Conservation (phyloP, 805 yeast species). For the Candida rishiriensis region DNA sequence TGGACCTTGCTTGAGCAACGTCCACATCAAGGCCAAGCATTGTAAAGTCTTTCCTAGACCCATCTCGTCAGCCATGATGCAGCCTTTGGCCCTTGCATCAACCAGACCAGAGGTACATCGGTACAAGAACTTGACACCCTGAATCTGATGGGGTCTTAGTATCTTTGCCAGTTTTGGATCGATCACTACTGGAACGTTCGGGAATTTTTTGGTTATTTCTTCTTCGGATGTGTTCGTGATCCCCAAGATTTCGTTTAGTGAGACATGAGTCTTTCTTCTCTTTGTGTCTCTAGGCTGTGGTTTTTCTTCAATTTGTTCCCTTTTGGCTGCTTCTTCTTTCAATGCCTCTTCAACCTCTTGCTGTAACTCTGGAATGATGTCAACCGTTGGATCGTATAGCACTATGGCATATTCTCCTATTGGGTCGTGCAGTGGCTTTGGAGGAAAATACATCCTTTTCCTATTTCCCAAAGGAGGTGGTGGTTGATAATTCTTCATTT, state of each 20-base stretch:
- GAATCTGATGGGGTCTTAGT: conserved; percentile 92
- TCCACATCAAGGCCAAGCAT: conserved; percentile 90
- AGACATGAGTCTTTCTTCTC: conserved; percentile 47
- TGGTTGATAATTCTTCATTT: conserved; percentile 33
- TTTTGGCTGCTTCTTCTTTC: conserved; percentile 20
- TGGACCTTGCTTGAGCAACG: conserved; percentile 83
- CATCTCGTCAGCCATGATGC: conserved; percentile 98
- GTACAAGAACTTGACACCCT: conserved; percentile 89
- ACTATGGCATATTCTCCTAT: conserved; percentile 90
- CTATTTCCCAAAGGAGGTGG: conserved; percentile 85
- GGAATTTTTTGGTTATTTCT: conserved; percentile 44
- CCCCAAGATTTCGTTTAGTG: conserved; percentile 79
- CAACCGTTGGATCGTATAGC: conserved; percentile 91
- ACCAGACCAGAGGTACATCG: conserved; percentile 86
- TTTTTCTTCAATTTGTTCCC: conserved; percentile 8
- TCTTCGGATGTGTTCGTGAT: conserved; percentile 50
- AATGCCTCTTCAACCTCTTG: conserved; percentile 26
- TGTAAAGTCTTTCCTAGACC: conserved; percentile 90
- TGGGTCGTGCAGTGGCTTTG: conserved; percentile 94
- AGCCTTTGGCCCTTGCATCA: conserved; percentile 83
- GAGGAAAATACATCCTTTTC: conserved; percentile 64
- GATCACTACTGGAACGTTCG: conserved; percentile 92
- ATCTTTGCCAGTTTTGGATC: conserved; percentile 84
- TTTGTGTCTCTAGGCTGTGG: conserved; percentile 21
- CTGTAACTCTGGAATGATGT: conserved; percentile 37